Evolutionary conservation across 345 rosid genomes (phyloP).

Genomic region (Bruguiera sexangula): DNA sequence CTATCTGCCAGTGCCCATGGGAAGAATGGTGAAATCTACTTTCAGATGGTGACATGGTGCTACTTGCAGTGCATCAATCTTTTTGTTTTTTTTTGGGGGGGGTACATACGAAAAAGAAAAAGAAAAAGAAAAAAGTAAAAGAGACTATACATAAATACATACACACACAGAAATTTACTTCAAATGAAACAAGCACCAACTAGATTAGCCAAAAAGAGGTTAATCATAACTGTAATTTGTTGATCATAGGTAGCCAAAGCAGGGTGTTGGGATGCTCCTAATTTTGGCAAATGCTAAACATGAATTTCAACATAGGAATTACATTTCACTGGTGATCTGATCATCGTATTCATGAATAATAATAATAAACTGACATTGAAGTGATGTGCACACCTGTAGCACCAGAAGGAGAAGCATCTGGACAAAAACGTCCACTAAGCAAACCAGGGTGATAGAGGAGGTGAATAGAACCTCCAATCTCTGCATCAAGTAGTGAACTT

Average conservation of each 20-base stretch:
- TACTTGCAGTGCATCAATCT: no score
- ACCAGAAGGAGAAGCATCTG: slow-evolving; percentile 93
- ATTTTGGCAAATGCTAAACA: no score
- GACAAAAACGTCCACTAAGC: slow-evolving; percentile 93
- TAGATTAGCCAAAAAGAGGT: no score
- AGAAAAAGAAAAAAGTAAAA: neutral
- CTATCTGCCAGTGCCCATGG: neutral
- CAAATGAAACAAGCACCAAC: no score
- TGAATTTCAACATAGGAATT: no score
- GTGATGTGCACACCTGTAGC: slow-evolving; percentile 57
- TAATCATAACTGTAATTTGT: no score
- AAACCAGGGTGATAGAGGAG: slow-evolving; percentile 88
- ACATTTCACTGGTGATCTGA: no score
- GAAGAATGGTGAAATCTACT: neutral
- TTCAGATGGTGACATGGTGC: no score
- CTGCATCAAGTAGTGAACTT: slow-evolving; percentile 79
- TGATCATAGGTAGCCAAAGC: no score
- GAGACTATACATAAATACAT: neutral
- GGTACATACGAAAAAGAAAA: neutral
- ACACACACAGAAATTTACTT: no score
- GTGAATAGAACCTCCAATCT: slow-evolving; percentile 80
- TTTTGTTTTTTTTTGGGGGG: no score
- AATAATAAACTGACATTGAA: neutral
- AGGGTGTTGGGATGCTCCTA: no score
- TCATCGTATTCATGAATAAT: neutral